Conservation (phyloP, 2,329 filamentous ascomycete genomes). For the Plectosphaerella cucumerina region DNA sequence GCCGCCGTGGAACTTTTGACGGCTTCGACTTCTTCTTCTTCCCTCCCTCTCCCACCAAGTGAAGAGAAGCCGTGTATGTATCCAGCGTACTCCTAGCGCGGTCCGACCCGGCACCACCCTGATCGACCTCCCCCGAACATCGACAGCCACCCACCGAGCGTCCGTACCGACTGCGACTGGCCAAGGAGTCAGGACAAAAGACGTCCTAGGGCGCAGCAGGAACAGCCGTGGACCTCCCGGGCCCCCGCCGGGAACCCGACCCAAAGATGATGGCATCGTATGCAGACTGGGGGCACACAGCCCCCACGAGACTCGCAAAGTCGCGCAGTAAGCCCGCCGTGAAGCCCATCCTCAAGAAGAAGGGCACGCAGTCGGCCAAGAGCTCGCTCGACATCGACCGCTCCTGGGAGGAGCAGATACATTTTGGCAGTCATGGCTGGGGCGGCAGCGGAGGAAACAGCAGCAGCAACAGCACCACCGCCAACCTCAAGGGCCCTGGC, state of each 20-base stretch:
- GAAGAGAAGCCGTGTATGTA: too few species aligned
- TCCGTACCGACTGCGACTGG: too few species aligned
- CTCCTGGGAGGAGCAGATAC: conserved; percentile 49
- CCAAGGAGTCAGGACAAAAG: too few species aligned
- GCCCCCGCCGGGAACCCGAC: not conserved
- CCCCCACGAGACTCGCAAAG: conserved; percentile 38
- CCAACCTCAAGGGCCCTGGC: not conserved
- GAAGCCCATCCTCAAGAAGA: conserved; percentile 61
- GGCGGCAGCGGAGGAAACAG: conserved; percentile 14
- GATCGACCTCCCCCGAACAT: too few species aligned
- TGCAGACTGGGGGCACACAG: conserved; percentile 22
- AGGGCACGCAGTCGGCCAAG: conserved; percentile 51
- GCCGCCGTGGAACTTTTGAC: too few species aligned
- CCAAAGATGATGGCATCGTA: conserved; percentile 28
- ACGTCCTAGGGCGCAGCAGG: too few species aligned
- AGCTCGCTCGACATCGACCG: conserved; percentile 60
- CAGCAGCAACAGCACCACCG: conserved; percentile 9
- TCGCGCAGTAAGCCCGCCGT: conserved; percentile 42
- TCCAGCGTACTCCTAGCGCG: too few species aligned
- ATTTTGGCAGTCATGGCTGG: conserved; percentile 27
- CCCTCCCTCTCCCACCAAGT: too few species aligned
- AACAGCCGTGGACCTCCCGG: too few species aligned
- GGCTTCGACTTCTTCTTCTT: too few species aligned
- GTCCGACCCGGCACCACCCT: too few species aligned
- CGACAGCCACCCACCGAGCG: too few species aligned